Evolutionary conservation across 495 filamentous ascomycete genomes (phyloP), one percentile per base, ranked within the genome.

Genomic region (Pyrenopolyporus hunteri): DNA sequence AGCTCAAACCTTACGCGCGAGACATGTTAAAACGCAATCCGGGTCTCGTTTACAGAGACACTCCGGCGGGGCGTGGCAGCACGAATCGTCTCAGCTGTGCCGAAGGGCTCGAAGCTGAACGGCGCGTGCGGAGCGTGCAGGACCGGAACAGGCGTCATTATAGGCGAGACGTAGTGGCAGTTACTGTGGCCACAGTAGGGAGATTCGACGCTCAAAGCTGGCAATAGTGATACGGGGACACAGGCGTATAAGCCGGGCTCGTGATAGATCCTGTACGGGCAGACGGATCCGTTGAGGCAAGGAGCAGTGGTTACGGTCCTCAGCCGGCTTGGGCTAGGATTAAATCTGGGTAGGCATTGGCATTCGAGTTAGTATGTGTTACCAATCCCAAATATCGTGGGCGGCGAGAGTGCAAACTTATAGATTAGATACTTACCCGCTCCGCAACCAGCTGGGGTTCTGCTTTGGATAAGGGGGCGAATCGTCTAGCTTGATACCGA

Each of bases 271-370:
- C 36, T 29, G 26, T 56, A 51, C 7, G 19, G 20, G 10, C 56
- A 56, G 11, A 20, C 9, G 0, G 57, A 33, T 4, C 32, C n/a
- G 37, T 45, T 11, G 25, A 51, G 13, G 17, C 56, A 65, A 35
- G 49, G 16, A 22, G 45, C 1, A 3, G 62, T 50, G 6, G 37
- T 1, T 4, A 42, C 11, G 22, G 49, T 45, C 11, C 56, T 56
- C 39, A 56, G 22, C 6, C 62, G 62, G 28, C 56, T 65, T 16
- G 62, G 62, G 26, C 56, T 65, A 6, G 62, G 57, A 25, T 47
- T 59, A 22, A 65, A 59, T 29, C 62, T 65, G 13, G 33, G 17
- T 14, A n/a, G 7, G 13, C 8, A 9, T 43, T 52, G 7, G 13
- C 8, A 9, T 43, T 52, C 16, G 19, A 22, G 11, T 64, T 2